Base-by-base conservation (phyloP, 495 filamentous ascomycete genomes). In the Usnea hakonensis region DNA sequence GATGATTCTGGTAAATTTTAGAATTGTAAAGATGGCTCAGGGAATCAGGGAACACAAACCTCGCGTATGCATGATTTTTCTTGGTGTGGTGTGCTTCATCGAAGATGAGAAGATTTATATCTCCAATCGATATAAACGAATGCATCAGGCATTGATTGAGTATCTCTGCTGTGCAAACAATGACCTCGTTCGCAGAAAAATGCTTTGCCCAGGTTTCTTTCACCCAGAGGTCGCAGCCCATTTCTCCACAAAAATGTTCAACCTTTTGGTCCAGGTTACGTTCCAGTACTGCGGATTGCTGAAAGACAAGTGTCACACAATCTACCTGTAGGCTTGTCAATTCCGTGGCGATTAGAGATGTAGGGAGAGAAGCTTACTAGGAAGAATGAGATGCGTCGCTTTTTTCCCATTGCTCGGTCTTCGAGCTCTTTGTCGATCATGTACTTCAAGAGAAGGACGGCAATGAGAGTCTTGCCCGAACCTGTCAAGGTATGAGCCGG, bases 11-110 rank as follows among this genome's bases (percentile, higher is more conserved):
- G 14, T 33, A 26, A 30, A 38, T 5, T 44, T 57, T 68, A 75
- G 28, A 17, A 35, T n/a, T 55, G 1, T 37, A 41, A 2, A 16
- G 28, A 28, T 35, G 28, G 11, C 8, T 32, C 10, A 48, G 21
- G 59, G 30, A 56, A 36, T 41, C 48, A 32, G 54, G 6, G 37
- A 35, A 37, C 21, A 66, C 68, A 66, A 37, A 80, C 81, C 89
- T 80, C 30, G 94, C 92, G 72, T 96, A 98, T 0, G 90, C 79
- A 69, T 98, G 95, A 57, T 90, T 87, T 68, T 95, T 96, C 72
- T 98, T 97, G 2, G 95, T 86, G 70, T 97, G 94, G 68, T 98
- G 94, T 7, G 92, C 94, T 75, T 98, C 94, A 66, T 98, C 94
- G 68, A 97, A 97, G 57, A 97, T 87, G 26, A 98, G 75, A 9